Percentiles rank a stretch among this genome's conserved stretches.
These are phyloP conservation scores for Hypoxylon sp. DNA, from an alignment of 2,329 filamentous ascomycete genomes.

Conservation along the genomic window DNA sequence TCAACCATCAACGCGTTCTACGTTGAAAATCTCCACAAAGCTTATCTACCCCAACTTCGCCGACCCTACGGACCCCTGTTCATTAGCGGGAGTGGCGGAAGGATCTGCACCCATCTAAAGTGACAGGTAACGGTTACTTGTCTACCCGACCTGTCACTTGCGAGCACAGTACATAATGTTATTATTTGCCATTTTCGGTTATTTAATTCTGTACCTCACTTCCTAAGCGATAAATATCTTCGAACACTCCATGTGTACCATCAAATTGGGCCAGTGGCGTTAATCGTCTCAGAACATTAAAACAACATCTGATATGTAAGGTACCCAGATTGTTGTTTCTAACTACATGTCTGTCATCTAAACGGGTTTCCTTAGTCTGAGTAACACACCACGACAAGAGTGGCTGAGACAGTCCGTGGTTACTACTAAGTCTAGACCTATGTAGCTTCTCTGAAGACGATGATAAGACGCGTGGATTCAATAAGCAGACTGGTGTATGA, in stretches of 20 bases:
- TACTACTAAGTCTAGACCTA: not conserved
- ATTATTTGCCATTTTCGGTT: not conserved
- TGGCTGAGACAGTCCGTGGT: not conserved
- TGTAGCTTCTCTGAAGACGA: not conserved
- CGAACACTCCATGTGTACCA: too few species aligned
- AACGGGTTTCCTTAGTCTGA: not conserved
- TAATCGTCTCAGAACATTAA: too few species aligned
- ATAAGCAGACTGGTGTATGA: not conserved
- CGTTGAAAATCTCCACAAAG: constrained; percentile 10
- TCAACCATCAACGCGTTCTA: constrained; percentile 2
- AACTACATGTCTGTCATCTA: not conserved
- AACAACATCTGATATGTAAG: too few species aligned
- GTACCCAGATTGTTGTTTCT: not conserved
- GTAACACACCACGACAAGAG: not conserved
- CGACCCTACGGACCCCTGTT: not conserved
- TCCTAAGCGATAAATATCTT: not conserved
- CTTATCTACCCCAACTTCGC: constrained; percentile 18
- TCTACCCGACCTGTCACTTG: not conserved
- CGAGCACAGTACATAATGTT: not conserved
- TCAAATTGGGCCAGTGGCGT: too few species aligned
- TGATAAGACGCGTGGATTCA: constrained; percentile 1
- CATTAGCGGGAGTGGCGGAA: constrained; percentile 14
- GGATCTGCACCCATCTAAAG: constrained; percentile 10
- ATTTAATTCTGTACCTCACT: constrained; percentile 14
- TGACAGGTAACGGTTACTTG: constrained; percentile 2